phyloP scores from a whole-genome alignment of 495 filamentous ascomycete species.

The Aspergillus incahuasiensis region DNA sequence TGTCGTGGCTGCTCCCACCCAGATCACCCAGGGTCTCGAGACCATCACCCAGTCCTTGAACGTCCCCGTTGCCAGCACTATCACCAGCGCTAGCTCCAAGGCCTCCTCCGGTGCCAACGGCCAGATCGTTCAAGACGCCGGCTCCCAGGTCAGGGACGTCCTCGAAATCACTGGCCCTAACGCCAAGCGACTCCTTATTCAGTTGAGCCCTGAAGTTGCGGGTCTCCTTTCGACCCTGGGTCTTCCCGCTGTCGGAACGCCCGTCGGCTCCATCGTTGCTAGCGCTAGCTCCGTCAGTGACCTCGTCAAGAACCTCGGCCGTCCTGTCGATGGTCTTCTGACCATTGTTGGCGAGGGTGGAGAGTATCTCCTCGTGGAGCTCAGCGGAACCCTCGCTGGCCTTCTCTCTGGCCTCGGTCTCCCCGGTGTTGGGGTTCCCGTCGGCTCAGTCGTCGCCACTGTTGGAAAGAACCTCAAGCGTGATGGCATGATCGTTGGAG shows the following conservation, averaged over 20 bases:
- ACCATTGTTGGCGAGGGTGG: conserved; percentile 30
- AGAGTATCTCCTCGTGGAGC: conserved; percentile 33
- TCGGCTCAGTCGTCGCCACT: conserved; percentile 34
- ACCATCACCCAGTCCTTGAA: conserved; percentile 21
- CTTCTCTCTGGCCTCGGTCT: conserved; percentile 38
- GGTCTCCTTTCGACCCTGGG: conserved; percentile 29
- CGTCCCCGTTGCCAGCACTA: conserved; percentile 12
- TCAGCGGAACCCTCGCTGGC: conserved; percentile 28
- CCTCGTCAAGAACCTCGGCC: conserved; percentile 32
- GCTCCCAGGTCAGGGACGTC: conserved; percentile 25
- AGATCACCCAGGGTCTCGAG: conserved; percentile 21
- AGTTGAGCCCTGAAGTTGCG: conserved; percentile 30
- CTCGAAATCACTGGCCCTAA: conserved; percentile 33
- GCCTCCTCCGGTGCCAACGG: conserved; percentile 19
- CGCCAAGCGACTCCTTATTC: conserved; percentile 29
- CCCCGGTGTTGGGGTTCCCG: conserved; percentile 26
- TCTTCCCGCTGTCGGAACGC: conserved; percentile 23
- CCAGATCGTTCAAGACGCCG: conserved; percentile 30
- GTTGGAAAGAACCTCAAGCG: conserved; percentile 31
- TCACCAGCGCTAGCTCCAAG: conserved; percentile 3
- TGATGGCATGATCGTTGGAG: conserved; percentile 2
- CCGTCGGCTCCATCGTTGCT: conserved; percentile 27
- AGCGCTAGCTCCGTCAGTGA: conserved; percentile 33
- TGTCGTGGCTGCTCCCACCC: conserved; percentile 31
- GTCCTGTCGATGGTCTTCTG: conserved; percentile 29